phyloP scores from a whole-genome alignment of 768 basidiomycete species.

The Collybia mongolica region DNA sequence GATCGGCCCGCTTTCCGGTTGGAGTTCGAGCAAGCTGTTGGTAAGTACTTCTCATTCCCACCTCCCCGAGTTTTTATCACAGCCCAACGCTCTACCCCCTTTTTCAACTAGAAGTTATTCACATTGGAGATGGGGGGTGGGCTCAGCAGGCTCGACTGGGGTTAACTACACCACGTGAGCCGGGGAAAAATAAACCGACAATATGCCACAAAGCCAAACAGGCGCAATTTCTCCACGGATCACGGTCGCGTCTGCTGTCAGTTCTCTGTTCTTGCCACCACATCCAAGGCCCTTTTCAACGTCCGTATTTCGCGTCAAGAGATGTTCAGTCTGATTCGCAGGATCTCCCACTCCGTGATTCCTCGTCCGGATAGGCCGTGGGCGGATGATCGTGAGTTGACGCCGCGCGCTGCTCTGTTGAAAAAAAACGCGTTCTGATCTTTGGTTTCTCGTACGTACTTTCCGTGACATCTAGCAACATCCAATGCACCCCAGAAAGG shows the following conservation, averaged over 20 bases:
- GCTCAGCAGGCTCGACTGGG: no score
- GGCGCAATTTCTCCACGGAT: conserved; percentile 14
- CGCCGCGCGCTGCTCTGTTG: neutral
- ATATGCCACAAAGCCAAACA: conserved; percentile 15
- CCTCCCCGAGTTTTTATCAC: neutral
- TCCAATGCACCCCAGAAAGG: conserved; percentile 72
- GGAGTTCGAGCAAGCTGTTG: no score
- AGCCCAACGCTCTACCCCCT: no score
- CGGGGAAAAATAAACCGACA: conserved; percentile 4
- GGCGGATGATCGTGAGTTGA: conserved; percentile 69
- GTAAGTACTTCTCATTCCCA: no score
- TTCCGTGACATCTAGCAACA: conserved; percentile 46
- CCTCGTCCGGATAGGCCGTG: conserved; percentile 74
- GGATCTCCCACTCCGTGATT: conserved; percentile 68
- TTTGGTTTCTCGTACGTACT: conserved; percentile 12
- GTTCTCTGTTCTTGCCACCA: conserved; percentile 1
- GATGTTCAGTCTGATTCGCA: conserved; percentile 73
- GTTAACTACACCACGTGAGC: conserved; percentile 1
- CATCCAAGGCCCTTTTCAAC: neutral
- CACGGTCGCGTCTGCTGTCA: conserved; percentile 18
- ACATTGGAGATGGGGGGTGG: neutral
- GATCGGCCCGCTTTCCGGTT: conserved; percentile 5
- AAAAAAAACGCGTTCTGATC: conserved; percentile 22
- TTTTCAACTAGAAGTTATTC: no score
- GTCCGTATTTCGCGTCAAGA: conserved; percentile 1